phyloP scores from a whole-genome alignment of 2,329 filamentous ascomycete species.

The Arthrobotrys megalospora region DNA sequence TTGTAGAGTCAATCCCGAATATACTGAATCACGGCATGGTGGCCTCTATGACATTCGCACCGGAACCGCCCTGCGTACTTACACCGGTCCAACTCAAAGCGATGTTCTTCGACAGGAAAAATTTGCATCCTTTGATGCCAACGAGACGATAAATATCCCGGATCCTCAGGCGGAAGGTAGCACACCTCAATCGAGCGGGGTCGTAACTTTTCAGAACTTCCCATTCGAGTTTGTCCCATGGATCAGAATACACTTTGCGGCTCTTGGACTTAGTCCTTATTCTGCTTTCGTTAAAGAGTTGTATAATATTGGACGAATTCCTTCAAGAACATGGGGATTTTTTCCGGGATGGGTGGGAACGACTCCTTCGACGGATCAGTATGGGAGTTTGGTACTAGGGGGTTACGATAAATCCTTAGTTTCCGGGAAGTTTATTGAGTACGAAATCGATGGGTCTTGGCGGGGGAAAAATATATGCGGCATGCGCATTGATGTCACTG shows the following conservation, averaged over 20 bases:
- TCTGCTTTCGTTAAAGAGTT: neutral
- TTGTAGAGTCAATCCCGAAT: neutral
- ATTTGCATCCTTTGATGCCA: neutral
- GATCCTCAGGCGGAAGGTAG: neutral
- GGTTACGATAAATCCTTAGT: neutral
- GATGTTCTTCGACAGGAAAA: neutral
- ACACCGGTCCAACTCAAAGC: neutral
- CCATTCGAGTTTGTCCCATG: neutral
- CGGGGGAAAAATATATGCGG: neutral
- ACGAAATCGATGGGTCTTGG: neutral
- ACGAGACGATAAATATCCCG: neutral
- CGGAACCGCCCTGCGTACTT: neutral
- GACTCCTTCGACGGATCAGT: neutral
- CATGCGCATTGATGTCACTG: neutral
- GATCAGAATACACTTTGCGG: neutral
- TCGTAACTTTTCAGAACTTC: neutral
- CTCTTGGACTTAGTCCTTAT: neutral
- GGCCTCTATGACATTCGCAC: neutral
- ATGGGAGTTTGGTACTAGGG: neutral
- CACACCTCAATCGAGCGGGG: too few relatives aligned
- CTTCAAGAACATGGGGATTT: neutral
- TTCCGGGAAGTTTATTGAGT: neutral
- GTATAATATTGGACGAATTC: slow-evolving; percentile 1
- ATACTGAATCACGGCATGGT: neutral
- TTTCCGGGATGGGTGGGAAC: neutral